Conservation (phyloP, 768 basidiomycete species). For the Lactarius pseudohatsudake region DNA sequence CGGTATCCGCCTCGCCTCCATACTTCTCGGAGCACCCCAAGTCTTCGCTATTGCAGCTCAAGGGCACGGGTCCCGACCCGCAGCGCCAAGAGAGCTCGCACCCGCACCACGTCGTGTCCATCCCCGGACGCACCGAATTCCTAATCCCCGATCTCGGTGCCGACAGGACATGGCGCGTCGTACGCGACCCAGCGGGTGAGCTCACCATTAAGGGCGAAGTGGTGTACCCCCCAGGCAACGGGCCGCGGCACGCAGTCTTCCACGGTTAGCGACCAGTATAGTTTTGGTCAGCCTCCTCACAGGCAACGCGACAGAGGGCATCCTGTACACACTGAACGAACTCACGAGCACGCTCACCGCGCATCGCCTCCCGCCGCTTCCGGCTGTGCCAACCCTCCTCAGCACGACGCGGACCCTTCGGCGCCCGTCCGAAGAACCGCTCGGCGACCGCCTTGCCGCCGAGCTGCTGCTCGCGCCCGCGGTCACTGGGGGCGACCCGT, state of each 20-base stretch:
- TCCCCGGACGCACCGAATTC: slow-evolving; percentile 39
- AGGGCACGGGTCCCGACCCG: slow-evolving; percentile 59
- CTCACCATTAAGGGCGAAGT: slow-evolving; percentile 56
- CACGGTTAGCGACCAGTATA: slow-evolving; percentile 45
- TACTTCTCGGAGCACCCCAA: slow-evolving; percentile 40
- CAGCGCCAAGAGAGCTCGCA: slow-evolving; percentile 72
- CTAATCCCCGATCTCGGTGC: slow-evolving; percentile 40
- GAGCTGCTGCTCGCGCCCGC: slow-evolving; percentile 64
- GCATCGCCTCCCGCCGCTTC: slow-evolving; percentile 51
- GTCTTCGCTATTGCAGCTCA: slow-evolving; percentile 42
- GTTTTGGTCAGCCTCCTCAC: background rate
- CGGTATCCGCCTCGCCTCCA: slow-evolving; percentile 50
- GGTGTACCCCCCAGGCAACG: slow-evolving; percentile 53
- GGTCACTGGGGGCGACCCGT: slow-evolving; percentile 47
- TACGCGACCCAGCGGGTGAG: slow-evolving; percentile 40
- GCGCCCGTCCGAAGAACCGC: slow-evolving; percentile 39
- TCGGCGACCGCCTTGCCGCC: slow-evolving; percentile 56
- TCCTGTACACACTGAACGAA: slow-evolving; percentile 68
- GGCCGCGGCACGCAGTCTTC: slow-evolving; percentile 68
- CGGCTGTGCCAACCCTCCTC: slow-evolving; percentile 38
- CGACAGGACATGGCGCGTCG: slow-evolving; percentile 62
- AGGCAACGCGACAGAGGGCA: slow-evolving; percentile 45
- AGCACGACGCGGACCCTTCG: slow-evolving; percentile 49
- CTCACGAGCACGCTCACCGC: slow-evolving; percentile 57
- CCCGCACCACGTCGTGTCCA: slow-evolving; percentile 64